Evolutionary conservation across 345 rosid genomes (phyloP).

Genomic region (Pelargonium nanum): DNA sequence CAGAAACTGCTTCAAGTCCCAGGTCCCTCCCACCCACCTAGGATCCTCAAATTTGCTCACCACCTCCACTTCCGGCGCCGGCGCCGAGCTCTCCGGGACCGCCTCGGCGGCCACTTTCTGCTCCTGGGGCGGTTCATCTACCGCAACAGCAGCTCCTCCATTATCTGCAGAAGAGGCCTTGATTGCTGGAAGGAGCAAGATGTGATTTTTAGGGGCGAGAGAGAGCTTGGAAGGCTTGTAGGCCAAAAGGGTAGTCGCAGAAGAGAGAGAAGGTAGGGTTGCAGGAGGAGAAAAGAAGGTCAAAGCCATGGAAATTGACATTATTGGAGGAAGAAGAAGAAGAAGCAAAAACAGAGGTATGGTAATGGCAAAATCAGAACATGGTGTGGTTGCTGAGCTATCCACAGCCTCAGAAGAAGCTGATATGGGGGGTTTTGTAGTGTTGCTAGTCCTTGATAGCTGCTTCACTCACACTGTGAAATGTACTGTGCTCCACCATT

Average conservation of each 20-base stretch:
- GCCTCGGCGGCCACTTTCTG: slow-evolving; percentile 12
- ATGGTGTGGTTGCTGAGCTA: not conserved
- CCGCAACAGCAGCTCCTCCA: slow-evolving; percentile 42
- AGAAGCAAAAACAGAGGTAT: not conserved
- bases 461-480: no score
- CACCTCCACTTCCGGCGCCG: slow-evolving; percentile 8
- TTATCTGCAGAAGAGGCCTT: slow-evolving; percentile 38
- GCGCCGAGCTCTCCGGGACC: slow-evolving; percentile 9
- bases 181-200: slow-evolving; percentile 18
- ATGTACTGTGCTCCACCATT: no score
- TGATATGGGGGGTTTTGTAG: no score
- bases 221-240: slow-evolving; percentile 21
- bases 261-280: slow-evolving; percentile 22
- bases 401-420: no score
- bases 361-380: not conserved
- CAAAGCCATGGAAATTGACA: slow-evolving; percentile 46
- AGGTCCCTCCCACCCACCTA: slow-evolving; percentile 79
- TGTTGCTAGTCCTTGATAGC: no score
- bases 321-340: not conserved
- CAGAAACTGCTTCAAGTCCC: slow-evolving; percentile 74
- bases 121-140: slow-evolving; percentile 16
- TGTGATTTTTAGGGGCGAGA: slow-evolving; percentile 21
- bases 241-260: slow-evolving; percentile 23
- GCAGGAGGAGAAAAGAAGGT: slow-evolving; percentile 37
- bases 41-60: slow-evolving; percentile 46